phyloP scores from a whole-genome alignment of 129 eudicot species.

The Chrysanthemum seticuspe region DNA sequence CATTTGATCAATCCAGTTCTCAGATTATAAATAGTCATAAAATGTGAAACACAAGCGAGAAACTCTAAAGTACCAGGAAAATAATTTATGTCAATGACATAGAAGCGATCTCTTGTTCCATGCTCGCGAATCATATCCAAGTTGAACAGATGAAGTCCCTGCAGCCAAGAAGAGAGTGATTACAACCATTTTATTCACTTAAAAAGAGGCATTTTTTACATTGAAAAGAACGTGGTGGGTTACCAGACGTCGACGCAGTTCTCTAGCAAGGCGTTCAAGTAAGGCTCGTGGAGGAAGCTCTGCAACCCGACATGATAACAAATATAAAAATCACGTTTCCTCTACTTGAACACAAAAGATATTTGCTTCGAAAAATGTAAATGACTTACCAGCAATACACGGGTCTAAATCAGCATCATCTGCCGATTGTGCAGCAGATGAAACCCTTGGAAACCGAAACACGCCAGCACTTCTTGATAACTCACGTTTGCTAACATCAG shows the following conservation, averaged over 20 bases:
- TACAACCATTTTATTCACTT: neutral
- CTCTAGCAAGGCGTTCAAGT: conserved; percentile 85
- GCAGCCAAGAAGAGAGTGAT: neutral
- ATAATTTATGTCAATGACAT: conserved; percentile 92
- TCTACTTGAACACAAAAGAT: neutral
- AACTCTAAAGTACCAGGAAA: conserved; percentile 68
- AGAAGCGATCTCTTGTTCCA: conserved; percentile 77
- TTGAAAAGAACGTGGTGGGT: neutral
- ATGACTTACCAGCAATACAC: conserved; percentile 62
- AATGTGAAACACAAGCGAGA: neutral
- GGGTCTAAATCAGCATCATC: conserved; percentile 98
- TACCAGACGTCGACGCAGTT: conserved; percentile 90
- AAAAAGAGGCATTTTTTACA: too few relatives aligned
- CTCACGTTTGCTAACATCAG: conserved; percentile 82
- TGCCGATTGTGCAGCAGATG: conserved; percentile 96
- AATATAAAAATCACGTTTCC: neutral
- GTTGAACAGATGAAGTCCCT: conserved; percentile 97
- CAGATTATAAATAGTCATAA: neutral
- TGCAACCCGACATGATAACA: conserved; percentile 32
- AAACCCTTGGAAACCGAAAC: conserved; percentile 88
- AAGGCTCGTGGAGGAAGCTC: conserved; percentile 96
- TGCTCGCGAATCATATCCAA: conserved; percentile 91
- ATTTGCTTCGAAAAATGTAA: neutral
- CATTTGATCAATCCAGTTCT: neutral
- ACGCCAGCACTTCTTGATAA: conserved; percentile 73